These are phyloP conservation scores for Pelagophyceae sp. DNA, from an alignment of 352 stramenopile genomes.

Conservation along the genomic window DNA sequence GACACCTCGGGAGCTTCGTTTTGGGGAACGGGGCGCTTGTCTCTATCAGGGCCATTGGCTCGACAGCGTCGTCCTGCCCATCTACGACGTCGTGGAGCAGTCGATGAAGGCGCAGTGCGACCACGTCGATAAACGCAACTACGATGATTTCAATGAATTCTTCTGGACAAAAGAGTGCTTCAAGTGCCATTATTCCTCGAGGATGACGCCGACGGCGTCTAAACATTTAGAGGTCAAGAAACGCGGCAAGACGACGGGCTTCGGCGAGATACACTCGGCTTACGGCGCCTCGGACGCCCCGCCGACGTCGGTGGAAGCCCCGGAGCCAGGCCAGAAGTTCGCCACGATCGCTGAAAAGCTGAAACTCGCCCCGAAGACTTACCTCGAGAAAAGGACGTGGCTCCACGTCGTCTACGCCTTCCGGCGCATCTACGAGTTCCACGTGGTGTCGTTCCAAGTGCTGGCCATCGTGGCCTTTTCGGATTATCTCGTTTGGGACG, in stretches of 20 bases:
- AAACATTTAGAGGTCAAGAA: neutral
- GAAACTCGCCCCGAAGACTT: constrained; percentile 83
- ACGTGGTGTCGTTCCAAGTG: constrained; percentile 92
- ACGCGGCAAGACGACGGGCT: neutral
- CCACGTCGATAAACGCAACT: constrained; percentile 89
- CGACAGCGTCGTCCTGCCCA: constrained; percentile 89
- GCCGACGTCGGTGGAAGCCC: constrained; percentile 36
- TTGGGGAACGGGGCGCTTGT: constrained; percentile 26
- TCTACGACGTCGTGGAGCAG: constrained; percentile 85
- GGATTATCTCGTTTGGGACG: constrained; percentile 75
- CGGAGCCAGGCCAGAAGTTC: neutral
- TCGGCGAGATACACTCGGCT: no score
- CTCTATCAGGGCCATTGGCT: constrained; percentile 90
- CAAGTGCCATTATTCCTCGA: constrained; percentile 53
- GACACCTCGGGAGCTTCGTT: neutral
- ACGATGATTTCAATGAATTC: constrained; percentile 99
- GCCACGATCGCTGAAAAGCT: constrained; percentile 69
- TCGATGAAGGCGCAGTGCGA: constrained; percentile 59
- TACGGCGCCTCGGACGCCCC: constrained; percentile 46
- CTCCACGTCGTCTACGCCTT: constrained; percentile 86
- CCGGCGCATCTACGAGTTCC: constrained; percentile 90
- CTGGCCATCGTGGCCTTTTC: constrained; percentile 79
- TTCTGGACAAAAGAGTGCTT: constrained; percentile 94
- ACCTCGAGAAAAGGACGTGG: constrained; percentile 93
- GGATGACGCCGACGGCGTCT: neutral